Conservation (phyloP, 2,329 filamentous ascomycete genomes). For the Phoma sp. region DNA sequence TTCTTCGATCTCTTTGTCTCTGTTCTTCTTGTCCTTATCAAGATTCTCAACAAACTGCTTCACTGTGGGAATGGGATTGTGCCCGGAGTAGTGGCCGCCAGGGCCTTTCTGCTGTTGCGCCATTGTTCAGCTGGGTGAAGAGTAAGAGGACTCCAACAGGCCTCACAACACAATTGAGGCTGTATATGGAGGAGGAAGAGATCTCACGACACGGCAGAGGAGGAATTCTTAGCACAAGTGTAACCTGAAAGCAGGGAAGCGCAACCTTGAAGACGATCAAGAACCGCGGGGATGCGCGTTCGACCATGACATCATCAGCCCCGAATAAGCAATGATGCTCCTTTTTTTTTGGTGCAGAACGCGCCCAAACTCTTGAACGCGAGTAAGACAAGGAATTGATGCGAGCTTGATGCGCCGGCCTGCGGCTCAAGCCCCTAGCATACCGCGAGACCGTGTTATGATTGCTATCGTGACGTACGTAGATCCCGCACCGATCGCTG, state of each 20-base stretch:
- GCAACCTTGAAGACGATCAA: conserved; percentile 12
- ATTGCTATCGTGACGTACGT: conserved; percentile 28
- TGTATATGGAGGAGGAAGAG: conserved; percentile 8
- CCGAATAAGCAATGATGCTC: conserved; percentile 12
- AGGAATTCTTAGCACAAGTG: conserved; percentile 1
- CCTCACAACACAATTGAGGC: conserved; percentile 19
- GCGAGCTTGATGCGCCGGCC: conserved; percentile 1
- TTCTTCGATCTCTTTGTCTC: conserved; percentile 75
- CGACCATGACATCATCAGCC: conserved; percentile 27
- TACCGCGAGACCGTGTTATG: conserved; percentile 14
- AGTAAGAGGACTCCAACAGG: conserved; percentile 3
- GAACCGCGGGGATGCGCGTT: conserved; percentile 4
- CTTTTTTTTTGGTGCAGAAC: background rate
- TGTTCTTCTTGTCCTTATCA: conserved; percentile 78
- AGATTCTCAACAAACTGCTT: conserved; percentile 81
- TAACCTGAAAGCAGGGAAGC: conserved; percentile 20
- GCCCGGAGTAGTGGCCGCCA: conserved; percentile 78
- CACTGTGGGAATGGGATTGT: conserved; percentile 86
- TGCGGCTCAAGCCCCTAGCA: conserved; percentile 10
- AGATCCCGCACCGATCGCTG: conserved; percentile 18
- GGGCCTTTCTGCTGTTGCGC: conserved; percentile 57
- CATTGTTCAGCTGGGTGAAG: conserved; percentile 43
- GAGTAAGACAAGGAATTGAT: conserved; percentile 5
- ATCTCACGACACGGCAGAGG: background rate
- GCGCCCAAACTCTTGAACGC: background rate